Evolutionary conservation across 257 asterid genomes (phyloP), one percentile per base, ranked within the genome.

Genomic region (Solanum arcanum): DNA sequence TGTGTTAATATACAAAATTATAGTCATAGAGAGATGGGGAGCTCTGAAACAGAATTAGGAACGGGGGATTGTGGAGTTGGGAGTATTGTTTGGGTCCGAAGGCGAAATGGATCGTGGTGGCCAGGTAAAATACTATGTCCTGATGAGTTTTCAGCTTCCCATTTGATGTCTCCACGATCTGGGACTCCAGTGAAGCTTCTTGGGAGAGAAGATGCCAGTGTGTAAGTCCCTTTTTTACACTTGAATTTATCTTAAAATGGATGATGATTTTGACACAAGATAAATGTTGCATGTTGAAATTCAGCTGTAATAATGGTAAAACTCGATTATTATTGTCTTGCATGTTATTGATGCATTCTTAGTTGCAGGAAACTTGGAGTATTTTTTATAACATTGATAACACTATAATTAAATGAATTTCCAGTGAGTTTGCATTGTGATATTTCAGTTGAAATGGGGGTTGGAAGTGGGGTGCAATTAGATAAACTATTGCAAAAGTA

Each of bases 91-190:
- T 97, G 99, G 99, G 99, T 97, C 60, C 93, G 99, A 42, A 91
- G 99, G 80, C 93, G 99, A 88, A 97, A 97, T 76, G 99, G 99
- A 89, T 97, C 99, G 77, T 97, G 99, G 99, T 97, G 99, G 99
- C 99, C 99, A 6, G 99, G 99, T 68, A 95, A 95, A 87, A 97
- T 97, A 86, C 98, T 97, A 25, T 97, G 98, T 21, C 92, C 97
- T 8, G 95, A 97, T 82, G 99, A 96, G 90, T 93, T 97, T 21
- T 91, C 98, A 3, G 93, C 97, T 59, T 88, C 98, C 85, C 97
- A 91, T 91, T 77, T 94, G 59, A 94, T 96, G 60, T 95, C 98
- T 72, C 99, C 98, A 4, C 96, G 98, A 31, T 94, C 99, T 52
- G 99, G 99, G 86, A 97, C 99, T 89, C 99, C 99, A 3, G 99